phyloP scores from a whole-genome alignment of 257 asterid genomes.

The Penstemon barbatus region DNA sequence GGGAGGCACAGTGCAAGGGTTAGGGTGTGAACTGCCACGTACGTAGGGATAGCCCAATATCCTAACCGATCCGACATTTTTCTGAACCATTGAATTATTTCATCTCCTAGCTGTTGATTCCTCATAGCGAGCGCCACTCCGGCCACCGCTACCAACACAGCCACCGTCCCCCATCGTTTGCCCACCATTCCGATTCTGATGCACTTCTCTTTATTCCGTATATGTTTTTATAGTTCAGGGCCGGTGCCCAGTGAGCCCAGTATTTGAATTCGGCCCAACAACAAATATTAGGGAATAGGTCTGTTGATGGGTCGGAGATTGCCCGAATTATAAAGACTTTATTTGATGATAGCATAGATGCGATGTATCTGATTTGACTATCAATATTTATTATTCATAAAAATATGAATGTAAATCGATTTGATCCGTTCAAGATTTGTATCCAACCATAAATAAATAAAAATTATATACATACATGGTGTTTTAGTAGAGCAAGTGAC shows the following conservation, averaged over 20 bases:
- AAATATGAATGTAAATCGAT: too few species aligned
- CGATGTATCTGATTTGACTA: too few species aligned
- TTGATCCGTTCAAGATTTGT: too few species aligned
- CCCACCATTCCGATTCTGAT: constrained; percentile 28
- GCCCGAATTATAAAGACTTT: background rate
- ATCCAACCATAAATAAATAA: too few species aligned
- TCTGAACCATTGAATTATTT: constrained; percentile 48
- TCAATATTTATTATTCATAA: too few species aligned
- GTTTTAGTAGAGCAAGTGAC: too few species aligned
- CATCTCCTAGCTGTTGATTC: constrained; percentile 49
- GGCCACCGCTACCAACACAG: constrained; percentile 42
- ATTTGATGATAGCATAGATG: background rate
- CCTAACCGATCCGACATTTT: constrained; percentile 70
- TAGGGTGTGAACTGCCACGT: constrained; percentile 77
- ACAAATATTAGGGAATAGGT: too few species aligned
- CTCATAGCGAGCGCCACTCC: constrained; percentile 37
- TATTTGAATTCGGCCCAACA: too few species aligned
- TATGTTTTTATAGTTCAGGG: too few species aligned
- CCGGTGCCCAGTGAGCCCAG: too few species aligned
- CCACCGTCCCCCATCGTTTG: constrained; percentile 47
- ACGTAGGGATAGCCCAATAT: constrained; percentile 88
- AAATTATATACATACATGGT: too few species aligned
- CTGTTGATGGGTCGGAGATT: too few species aligned
- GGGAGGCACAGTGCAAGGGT: constrained; percentile 89
- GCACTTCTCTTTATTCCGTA: background rate